Conservation (phyloP, 1,284 basidiomycete species). For the Moniliella sp. region DNA sequence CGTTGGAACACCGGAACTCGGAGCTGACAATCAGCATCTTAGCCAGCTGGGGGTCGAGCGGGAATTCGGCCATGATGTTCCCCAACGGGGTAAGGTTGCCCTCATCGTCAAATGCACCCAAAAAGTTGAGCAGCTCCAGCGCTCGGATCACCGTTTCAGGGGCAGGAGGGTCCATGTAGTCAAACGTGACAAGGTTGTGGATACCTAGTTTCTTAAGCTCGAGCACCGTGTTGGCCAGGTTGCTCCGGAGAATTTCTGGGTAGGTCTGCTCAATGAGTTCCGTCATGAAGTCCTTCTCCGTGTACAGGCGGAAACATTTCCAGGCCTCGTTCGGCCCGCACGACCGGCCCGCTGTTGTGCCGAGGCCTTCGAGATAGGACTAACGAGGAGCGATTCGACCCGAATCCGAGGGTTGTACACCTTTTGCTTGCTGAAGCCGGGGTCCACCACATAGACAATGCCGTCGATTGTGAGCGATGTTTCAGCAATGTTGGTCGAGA, state of each 20-base stretch:
- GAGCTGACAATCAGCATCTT: constrained; percentile 98
- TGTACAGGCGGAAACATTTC: constrained; percentile 95
- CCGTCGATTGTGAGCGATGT: constrained; percentile 94
- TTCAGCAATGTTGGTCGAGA: constrained; percentile 94
- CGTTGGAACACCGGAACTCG: constrained; percentile 86
- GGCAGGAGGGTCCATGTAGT: constrained; percentile 57
- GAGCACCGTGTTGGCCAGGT: constrained; percentile 69
- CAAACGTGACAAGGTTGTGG: constrained; percentile 42
- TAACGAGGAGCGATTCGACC: constrained; percentile 77
- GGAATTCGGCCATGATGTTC: constrained; percentile 87
- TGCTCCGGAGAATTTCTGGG: constrained; percentile 72
- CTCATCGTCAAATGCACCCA: constrained; percentile 79
- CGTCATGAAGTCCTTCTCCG: constrained; percentile 78
- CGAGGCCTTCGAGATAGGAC: constrained; percentile 84
- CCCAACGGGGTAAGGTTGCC: constrained; percentile 73
- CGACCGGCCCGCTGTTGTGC: constrained; percentile 90
- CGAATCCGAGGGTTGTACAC: constrained; percentile 90
- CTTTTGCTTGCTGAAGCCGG: constrained; percentile 90
- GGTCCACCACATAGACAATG: constrained; percentile 94
- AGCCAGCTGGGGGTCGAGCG: constrained; percentile 80
- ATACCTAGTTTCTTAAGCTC: constrained; percentile 78
- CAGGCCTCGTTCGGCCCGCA: constrained; percentile 79
- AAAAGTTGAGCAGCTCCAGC: constrained; percentile 74
- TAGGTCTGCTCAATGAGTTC: constrained; percentile 79
- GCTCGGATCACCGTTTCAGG: constrained; percentile 96